Conservation (phyloP, 805 yeast species). For the Priceomyces castillae region DNA sequence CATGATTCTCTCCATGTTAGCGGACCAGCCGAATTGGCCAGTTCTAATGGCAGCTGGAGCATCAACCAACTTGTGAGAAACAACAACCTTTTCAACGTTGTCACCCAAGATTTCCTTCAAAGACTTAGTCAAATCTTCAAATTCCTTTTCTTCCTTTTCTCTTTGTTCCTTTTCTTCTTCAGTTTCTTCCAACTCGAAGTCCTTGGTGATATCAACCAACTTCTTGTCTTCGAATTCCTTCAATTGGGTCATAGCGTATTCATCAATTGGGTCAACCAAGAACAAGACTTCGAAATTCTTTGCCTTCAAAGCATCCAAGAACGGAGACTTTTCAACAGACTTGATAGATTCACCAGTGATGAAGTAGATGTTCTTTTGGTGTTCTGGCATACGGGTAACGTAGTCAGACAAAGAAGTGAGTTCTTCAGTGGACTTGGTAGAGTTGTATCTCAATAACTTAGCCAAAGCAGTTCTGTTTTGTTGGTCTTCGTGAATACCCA, state of each 20-base stretch:
- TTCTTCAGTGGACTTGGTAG: conserved; percentile 94
- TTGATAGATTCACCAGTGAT: conserved; percentile 98
- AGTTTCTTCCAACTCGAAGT: conserved; percentile 96
- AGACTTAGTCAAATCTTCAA: conserved; percentile 90
- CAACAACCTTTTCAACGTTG: conserved; percentile 98
- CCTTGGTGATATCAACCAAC: conserved; percentile 98
- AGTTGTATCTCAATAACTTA: conserved; percentile 93
- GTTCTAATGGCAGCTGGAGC: conserved; percentile 99
- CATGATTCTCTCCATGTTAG: conserved; percentile 99
- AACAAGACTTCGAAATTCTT: conserved; percentile 97
- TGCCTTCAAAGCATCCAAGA: conserved; percentile 97
- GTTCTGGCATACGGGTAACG: conserved; percentile 99
- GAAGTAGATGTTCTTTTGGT: conserved; percentile 98
- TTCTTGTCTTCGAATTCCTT: conserved; percentile 99
- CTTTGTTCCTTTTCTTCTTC: conserved; percentile 95
- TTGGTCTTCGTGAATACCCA: conserved; percentile 98
- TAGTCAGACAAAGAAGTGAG: conserved; percentile 92
- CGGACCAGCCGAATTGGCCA: conserved; percentile 99
- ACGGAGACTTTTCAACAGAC: conserved; percentile 98
- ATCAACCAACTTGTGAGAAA: conserved; percentile 93
- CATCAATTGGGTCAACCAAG: conserved; percentile 99
- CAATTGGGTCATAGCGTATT: conserved; percentile 98
- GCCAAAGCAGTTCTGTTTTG: conserved; percentile 96
- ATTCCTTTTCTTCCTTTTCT: conserved; percentile 90
- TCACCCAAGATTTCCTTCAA: conserved; percentile 97